A percentile compares a stretch with the other conserved stretches of the same genome.
Conservation (phyloP, 2,329 filamentous ascomycete species). For the Saccharata proteae region DNA sequence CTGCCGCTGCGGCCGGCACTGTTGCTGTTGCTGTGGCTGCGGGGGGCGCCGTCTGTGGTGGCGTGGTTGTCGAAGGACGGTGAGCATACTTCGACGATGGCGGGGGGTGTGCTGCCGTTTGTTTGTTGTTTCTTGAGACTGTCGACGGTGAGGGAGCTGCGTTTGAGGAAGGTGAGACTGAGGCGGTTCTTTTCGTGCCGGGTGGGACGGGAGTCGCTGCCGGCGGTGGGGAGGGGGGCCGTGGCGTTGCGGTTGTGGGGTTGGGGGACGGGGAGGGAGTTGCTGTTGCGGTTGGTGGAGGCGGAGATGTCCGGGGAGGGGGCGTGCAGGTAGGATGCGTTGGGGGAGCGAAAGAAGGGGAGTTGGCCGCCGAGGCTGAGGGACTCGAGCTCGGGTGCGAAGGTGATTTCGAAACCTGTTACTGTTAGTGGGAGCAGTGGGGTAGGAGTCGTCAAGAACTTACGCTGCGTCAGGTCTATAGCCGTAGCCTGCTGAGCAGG, state of each 20-base stretch:
- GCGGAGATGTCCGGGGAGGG: slow-evolving; percentile 7
- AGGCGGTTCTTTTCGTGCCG: slow-evolving; percentile 28
- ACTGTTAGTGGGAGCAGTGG: slow-evolving; percentile 8
- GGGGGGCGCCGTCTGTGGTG: slow-evolving; percentile 6
- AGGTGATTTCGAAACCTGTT: slow-evolving; percentile 34
- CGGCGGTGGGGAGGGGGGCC: too few species aligned
- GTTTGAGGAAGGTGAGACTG: slow-evolving; percentile 27
- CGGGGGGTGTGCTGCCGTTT: slow-evolving; percentile 1
- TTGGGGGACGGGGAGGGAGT: background rate
- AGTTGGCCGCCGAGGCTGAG: slow-evolving; percentile 24
- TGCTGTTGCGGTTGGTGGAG: slow-evolving; percentile 4
- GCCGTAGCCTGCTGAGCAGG: slow-evolving; percentile 48
- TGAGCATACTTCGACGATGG: background rate
- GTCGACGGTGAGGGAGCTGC: slow-evolving; percentile 14
- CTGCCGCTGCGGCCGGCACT: slow-evolving; percentile 1
- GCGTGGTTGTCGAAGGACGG: background rate
- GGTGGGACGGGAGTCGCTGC: slow-evolving; percentile 14
- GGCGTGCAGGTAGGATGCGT: slow-evolving; percentile 20
- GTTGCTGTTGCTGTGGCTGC: slow-evolving; percentile 22
- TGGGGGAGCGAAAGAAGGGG: slow-evolving; percentile 20
- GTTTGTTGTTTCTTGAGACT: slow-evolving; percentile 7
- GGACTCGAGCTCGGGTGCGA: slow-evolving; percentile 29
- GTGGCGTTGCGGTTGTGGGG: too few species aligned
- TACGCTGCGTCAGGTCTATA: slow-evolving; percentile 52
- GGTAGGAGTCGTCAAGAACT: slow-evolving; percentile 22